phyloP scores from a whole-genome alignment of 169 alveolate genomes.

The Plasmodium yoelii region DNA sequence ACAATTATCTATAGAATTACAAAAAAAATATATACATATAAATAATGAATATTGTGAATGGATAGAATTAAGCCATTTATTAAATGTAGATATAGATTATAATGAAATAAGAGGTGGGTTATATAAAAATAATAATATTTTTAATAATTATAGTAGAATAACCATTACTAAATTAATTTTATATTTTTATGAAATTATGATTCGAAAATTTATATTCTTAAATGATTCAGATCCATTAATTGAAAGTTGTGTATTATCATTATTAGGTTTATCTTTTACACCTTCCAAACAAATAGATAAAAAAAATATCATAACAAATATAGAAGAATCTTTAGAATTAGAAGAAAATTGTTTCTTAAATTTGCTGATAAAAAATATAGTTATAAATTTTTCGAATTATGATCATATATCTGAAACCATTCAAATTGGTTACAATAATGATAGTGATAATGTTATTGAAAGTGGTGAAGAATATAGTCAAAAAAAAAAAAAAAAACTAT shows the following conservation, averaged over 20 bases:
- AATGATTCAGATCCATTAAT: slow-evolving; percentile 54
- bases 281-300: slow-evolving; percentile 52
- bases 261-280: slow-evolving; percentile 54
- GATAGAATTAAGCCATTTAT: slow-evolving; percentile 53
- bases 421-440: slow-evolving; percentile 9
- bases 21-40: slow-evolving; percentile 36
- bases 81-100: slow-evolving; percentile 65
- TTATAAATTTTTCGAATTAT: slow-evolving; percentile 32
- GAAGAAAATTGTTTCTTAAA: slow-evolving; percentile 46
- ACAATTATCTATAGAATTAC: slow-evolving; percentile 23
- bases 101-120: slow-evolving; percentile 23
- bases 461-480: not conserved
- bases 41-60: slow-evolving; percentile 77
- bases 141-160: slow-evolving; percentile 65
- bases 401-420: slow-evolving; percentile 28
- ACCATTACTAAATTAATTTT: slow-evolving; percentile 64
- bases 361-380: slow-evolving; percentile 21
- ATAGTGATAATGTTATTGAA: not conserved
- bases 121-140: slow-evolving; percentile 9
- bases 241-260: slow-evolving; percentile 45
- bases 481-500: too few relatives aligned
- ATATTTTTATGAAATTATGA: slow-evolving; percentile 68
- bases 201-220: slow-evolving; percentile 45
- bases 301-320: slow-evolving; percentile 12
- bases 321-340: slow-evolving; percentile 55